Base-by-base conservation (phyloP, 257 asterid species). In the Salvia miltiorrhiza region DNA sequence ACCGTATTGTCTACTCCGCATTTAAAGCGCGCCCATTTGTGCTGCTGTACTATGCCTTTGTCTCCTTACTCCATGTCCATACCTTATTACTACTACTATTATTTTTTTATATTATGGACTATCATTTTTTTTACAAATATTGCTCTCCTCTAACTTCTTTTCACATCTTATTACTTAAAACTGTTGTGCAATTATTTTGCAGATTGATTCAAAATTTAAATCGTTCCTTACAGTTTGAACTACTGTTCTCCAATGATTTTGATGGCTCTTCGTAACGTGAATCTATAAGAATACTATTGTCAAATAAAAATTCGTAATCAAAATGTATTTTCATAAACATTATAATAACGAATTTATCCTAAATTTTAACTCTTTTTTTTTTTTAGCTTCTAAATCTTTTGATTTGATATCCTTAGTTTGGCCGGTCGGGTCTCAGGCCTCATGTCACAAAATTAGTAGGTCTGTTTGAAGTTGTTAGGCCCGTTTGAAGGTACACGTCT, bases 1-100 rank as follows among this genome's bases (percentile, higher is more conserved):
- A 85, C 83, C 86, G 83, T 76, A 81, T 79, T 85, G 89, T 85
- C 90, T 82, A 76, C 76, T 79, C 90, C 96, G 92, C 94, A 86
- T 86, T 86, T 84, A 86, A 83, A 86, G 93, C 91, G 87, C 85
- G 91, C 81, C 64, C 79, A 76, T 81, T 61, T 87, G 43, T 74
- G 63, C 76, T 54, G 19, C 35, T 30, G 35, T 30, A 30, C 4
- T 4, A 30, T 6, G 35, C 35, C 35, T 4, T 50, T 20, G 50
- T 52, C 56, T 59, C 37, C 35, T 4, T 17, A n/a, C 3, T 26
- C 14, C n/a, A n/a, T n/a, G n/a, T n/a, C 24, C 23, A 3, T 16
- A 20, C 47, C 23, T 41, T 23, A 13, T 14, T 44, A 3, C 4
- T 30, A 13, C 44, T n/a, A n/a, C n/a, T n/a, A n/a, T n/a, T n/a